Evolutionary conservation across 2,329 filamentous ascomycete species (phyloP), one percentile per base, ranked within the genome.

Genomic region (Ceratocystis smalleyi): DNA sequence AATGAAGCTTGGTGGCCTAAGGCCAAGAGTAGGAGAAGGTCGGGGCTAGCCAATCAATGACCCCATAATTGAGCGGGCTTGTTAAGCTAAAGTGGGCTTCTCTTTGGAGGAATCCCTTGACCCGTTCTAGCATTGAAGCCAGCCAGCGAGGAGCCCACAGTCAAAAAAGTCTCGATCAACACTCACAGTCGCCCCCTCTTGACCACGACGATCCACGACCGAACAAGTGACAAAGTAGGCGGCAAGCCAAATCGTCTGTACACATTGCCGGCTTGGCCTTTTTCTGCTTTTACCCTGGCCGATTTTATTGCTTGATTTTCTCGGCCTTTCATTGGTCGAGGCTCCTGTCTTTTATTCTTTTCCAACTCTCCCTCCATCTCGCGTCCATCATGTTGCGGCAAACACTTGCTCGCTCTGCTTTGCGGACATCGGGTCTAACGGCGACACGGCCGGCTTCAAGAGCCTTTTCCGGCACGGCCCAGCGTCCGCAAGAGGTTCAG

Each of bases 401-500:
- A 74, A 78, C 81, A 77, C 77, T 86, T 75, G 81, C 82, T 77
- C 83, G 83, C 78, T 84, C 83, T 79, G 80, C 83, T 77, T 82
- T 82, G 80, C 82, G 83, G 81, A 80, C 80, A 71, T 77, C 81
- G 77, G 79, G 79, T 74, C 80, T 78, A 73, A 77, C 76, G 75
- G 32, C 22, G 27, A 59, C 59, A n/a, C 49, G 51, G 45, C 77
- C 76, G 74, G 83, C 83, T 77, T 81, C 84, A 75, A 85, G 91
- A 78, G 79, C 87, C 72, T 96, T 99, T 80, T 83, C 88, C 77
- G 88, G 86, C 72, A 91, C 89, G 70, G 77, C 83, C 73, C 83
- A 82, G 77, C 84, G 90, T 76, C 83, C 83, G 71, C 92, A 91
- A 71, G 91, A 97, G 81, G 91, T 99, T 73, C 91, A 96, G 83